phyloP scores from a whole-genome alignment of 441 rosid genomes.

The Manihot esculenta region DNA sequence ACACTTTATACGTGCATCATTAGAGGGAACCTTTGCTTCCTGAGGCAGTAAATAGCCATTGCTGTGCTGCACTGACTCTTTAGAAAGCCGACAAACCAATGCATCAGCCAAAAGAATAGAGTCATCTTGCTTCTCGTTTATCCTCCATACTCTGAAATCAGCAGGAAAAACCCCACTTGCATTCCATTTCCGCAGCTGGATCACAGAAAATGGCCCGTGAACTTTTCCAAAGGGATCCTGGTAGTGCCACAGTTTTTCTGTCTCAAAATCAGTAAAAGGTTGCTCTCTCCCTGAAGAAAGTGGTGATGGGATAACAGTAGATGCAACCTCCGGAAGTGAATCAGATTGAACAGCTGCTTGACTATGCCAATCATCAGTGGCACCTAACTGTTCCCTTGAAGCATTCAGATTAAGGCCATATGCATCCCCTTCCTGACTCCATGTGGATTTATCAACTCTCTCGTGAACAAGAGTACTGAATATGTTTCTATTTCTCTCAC shows the following conservation, averaged over 20 bases:
- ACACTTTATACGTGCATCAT: constrained; percentile 30
- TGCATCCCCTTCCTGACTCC: constrained; percentile 32
- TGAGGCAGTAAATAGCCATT: constrained; percentile 28
- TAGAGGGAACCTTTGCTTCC: constrained; percentile 32
- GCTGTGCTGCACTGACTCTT: constrained; percentile 29
- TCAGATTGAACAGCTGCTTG: constrained; percentile 33
- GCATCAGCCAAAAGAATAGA: constrained; percentile 81
- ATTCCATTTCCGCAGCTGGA: constrained; percentile 78
- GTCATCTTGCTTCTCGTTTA: constrained; percentile 56
- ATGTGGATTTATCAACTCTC: constrained; percentile 27
- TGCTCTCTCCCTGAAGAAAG: constrained; percentile 43
- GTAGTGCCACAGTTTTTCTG: constrained; percentile 74
- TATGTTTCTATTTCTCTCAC: constrained; percentile 32
- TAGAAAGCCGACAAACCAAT: constrained; percentile 42
- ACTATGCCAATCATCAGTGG: constrained; percentile 29
- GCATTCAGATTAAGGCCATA: constrained; percentile 28
- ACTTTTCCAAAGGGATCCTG: constrained; percentile 80
- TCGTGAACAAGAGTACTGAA: constrained; percentile 31
- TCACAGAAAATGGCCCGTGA: constrained; percentile 91
- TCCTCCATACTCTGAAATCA: constrained; percentile 77
- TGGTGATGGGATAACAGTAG: constrained; percentile 35
- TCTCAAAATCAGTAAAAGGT: constrained; percentile 44
- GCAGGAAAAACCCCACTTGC: constrained; percentile 66
- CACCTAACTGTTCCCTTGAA: constrained; percentile 35
- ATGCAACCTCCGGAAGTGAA: constrained; percentile 31